These are phyloP conservation scores for Boletellus emodensis DNA, from an alignment of 768 basidiomycete species.

Conservation along the genomic window DNA sequence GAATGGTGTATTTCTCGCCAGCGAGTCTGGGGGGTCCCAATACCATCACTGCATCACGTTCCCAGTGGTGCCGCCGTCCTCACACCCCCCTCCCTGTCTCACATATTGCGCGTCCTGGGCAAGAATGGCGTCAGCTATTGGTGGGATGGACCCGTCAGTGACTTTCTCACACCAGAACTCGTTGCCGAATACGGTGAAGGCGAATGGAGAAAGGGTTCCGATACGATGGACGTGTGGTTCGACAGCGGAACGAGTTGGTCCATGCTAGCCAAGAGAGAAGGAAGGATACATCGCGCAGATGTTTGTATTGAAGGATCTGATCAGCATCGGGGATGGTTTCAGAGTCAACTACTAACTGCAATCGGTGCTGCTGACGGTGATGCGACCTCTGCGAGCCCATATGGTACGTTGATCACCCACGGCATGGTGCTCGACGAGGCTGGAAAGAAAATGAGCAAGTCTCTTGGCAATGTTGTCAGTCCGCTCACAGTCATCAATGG, in stretches of 20 bases:
- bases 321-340: conserved; percentile 99
- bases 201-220: conserved; percentile 74
- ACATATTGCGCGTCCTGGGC: conserved; percentile 75
- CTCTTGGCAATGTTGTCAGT: conserved; percentile 84
- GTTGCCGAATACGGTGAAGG: conserved; percentile 40
- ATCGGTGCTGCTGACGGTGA: conserved; percentile 38
- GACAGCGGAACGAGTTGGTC: conserved; percentile 97
- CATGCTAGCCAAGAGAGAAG: conserved; percentile 48
- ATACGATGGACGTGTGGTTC: conserved; percentile 99
- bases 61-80: conserved; percentile 63
- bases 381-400: conserved; percentile 47
- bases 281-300: conserved; percentile 57
- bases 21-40: conserved; percentile 96
- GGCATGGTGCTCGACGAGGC: conserved; percentile 92
- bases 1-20: conserved; percentile 99
- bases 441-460: conserved; percentile 97
- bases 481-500: conserved; percentile 80
- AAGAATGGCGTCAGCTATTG: conserved; percentile 76
- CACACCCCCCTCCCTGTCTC: conserved; percentile 56
- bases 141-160: conserved; percentile 85
- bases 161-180: conserved; percentile 70
- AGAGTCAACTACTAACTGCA: conserved; percentile 86
- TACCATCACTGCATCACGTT: conserved; percentile 77
- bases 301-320: conserved; percentile 94
- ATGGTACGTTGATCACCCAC: conserved; percentile 83